Base-by-base conservation (phyloP, 768 basidiomycete genomes). In the Naganishia kalamii region DNA sequence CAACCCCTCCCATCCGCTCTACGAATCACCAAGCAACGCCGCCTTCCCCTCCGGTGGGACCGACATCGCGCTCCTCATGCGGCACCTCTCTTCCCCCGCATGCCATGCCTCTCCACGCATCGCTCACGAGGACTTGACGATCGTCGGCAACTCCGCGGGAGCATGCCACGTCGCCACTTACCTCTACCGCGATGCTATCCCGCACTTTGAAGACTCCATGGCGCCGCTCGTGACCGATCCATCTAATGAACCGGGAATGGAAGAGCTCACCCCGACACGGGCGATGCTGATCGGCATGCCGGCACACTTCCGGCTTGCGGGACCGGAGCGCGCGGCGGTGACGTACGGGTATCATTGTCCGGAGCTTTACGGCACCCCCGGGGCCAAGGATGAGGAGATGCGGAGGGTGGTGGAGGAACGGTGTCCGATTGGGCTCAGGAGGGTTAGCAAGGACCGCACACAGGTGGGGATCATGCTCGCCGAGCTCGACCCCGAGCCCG, bases 261-360 rank as follows among this genome's bases (percentile, higher is more conserved):
- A 17, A 2, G 15, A 2, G 7, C 63, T 54, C 4, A 43, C 27
- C 1, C 63, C 63, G 0, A 27, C 50, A 8, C 11, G 33, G 1
- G 40, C 19, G 3, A 51, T 40, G 41, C 25, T 50, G 30, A 64
- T 63, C 62, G 48, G 51, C 7, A 63, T 63, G 46, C 62, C 62
- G 2, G 62, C 47, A 12, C 44, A 49, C 23, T 63, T 63, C 35
- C 46, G 48, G 4, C 25, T 30, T n/a, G 62, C 62, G 13, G 40
- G 30, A 11, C 30, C 44, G 35, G 46, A 48, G n/a, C 4, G 62
- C 19, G 19, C 25, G 13, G 47, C 37, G 15, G 48, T 46, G 29
- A 33, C 40, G 48, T 63, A 33, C 48, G 62, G 63, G 37, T 64
- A 64, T 29, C 50, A 64, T 35, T 57, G 54, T 57, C 54, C 54